Conservation (phyloP, 768 basidiomycete species). For the Termitomyces sp. region DNA sequence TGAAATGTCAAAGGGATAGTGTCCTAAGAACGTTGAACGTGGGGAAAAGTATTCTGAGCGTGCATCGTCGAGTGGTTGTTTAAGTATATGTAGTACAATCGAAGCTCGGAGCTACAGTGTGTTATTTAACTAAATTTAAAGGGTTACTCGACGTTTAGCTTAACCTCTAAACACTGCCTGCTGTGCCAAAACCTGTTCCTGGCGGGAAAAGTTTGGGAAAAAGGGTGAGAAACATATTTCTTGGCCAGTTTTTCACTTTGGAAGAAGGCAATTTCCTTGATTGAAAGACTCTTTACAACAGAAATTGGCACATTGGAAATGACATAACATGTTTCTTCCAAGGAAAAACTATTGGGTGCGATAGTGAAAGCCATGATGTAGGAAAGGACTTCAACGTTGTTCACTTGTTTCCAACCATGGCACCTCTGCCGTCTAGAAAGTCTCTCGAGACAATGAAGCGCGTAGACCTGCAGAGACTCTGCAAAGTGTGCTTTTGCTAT, state of each 20-base stretch:
- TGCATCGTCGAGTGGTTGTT: background rate
- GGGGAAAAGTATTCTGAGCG: background rate
- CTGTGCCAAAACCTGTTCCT: no score
- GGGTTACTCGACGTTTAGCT: background rate
- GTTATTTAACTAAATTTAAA: no score
- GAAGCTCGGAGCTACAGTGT: background rate
- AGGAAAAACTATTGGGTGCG: no score
- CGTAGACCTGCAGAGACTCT: conserved; percentile 53
- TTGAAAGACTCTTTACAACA: no score
- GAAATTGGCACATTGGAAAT: no score
- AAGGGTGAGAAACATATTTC: no score
- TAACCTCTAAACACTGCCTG: no score
- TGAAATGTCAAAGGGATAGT: conserved; percentile 1
- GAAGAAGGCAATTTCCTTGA: no score
- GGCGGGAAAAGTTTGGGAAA: no score
- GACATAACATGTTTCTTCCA: no score
- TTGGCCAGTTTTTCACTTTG: no score
- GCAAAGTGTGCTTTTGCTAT: conserved; percentile 47
- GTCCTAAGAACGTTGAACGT: background rate
- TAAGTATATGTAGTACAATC: background rate
- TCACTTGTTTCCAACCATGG: conserved; percentile 24
- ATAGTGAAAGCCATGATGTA: background rate
- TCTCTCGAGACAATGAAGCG: conserved; percentile 42
- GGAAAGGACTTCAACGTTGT: conserved; percentile 10
- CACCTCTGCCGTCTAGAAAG: conserved; percentile 35